Evolutionary conservation across 2,329 filamentous ascomycete genomes (phyloP).

Genomic region (Bipolaris oryzae): DNA sequence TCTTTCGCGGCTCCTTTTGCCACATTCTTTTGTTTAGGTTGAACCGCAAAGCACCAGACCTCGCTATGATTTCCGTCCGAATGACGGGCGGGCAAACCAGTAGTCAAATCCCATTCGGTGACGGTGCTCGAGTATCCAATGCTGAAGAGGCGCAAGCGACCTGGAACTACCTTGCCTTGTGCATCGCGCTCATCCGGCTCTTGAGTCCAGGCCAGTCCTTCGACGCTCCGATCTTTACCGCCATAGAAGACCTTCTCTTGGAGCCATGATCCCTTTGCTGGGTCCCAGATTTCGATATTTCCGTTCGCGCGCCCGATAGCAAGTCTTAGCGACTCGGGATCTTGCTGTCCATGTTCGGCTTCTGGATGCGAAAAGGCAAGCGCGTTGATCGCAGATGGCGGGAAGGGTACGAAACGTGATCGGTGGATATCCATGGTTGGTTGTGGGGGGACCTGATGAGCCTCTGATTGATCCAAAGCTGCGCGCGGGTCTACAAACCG

Average conservation of each 20-base stretch:
- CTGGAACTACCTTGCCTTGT: slow-evolving; percentile 64
- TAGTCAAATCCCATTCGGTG: slow-evolving; percentile 92
- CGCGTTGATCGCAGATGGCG: slow-evolving; percentile 89
- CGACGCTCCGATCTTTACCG: slow-evolving; percentile 83
- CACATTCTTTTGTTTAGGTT: slow-evolving; percentile 64
- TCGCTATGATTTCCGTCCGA: slow-evolving; percentile 93
- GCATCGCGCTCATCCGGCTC: slow-evolving; percentile 75
- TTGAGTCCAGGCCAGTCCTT: slow-evolving; percentile 89
- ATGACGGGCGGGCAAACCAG: slow-evolving; percentile 76
- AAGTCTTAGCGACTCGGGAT: slow-evolving; percentile 70
- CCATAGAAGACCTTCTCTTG: slow-evolving; percentile 87
- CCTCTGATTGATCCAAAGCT: slow-evolving; percentile 1
- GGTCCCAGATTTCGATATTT: slow-evolving; percentile 98
- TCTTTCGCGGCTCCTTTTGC: slow-evolving; percentile 24
- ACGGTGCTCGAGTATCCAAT: slow-evolving; percentile 92
- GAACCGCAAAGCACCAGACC: slow-evolving; percentile 93
- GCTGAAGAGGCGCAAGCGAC: slow-evolving; percentile 87
- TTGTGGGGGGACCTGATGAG: neutral
- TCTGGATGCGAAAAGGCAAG: slow-evolving; percentile 84
- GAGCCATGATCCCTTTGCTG: slow-evolving; percentile 78
- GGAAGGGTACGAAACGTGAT: slow-evolving; percentile 93
- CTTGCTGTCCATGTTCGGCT: slow-evolving; percentile 46
- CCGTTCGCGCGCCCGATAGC: slow-evolving; percentile 93
- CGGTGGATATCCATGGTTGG: slow-evolving; percentile 88
- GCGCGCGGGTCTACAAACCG: slow-evolving; percentile 18